Evolutionary conservation across 1,284 basidiomycete genomes (phyloP).

Genomic region (Leccinum olivaceoglutinosum): DNA sequence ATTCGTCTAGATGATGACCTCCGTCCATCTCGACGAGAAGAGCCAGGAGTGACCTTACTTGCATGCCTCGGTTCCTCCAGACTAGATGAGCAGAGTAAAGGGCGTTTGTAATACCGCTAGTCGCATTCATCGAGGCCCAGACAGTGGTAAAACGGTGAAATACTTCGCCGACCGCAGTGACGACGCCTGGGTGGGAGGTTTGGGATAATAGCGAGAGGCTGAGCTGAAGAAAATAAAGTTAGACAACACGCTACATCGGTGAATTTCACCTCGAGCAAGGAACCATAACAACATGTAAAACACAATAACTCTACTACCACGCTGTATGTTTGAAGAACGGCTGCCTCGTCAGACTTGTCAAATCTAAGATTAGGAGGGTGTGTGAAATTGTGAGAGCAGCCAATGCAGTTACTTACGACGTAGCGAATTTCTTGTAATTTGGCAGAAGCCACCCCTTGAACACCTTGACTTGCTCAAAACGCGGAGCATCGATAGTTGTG

Average conservation of each 20-base stretch:
- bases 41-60: constrained; percentile 55
- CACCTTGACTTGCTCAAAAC: constrained; percentile 66
- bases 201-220: constrained; percentile 52
- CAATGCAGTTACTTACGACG: constrained; percentile 27
- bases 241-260: not conserved
- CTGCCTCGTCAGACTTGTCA: constrained; percentile 23
- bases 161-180: constrained; percentile 59
- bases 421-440: constrained; percentile 47
- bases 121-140: constrained; percentile 73
- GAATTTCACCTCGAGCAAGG: constrained; percentile 56
- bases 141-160: constrained; percentile 62
- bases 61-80: constrained; percentile 59
- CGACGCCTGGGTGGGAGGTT: constrained; percentile 43
- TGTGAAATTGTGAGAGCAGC: not conserved
- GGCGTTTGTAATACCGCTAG: constrained; percentile 46
- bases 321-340: constrained; percentile 49
- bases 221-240: constrained; percentile 39
- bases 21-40: constrained; percentile 62
- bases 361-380: constrained; percentile 15
- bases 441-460: constrained; percentile 69
- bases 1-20: constrained; percentile 45
- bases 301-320: constrained; percentile 56
- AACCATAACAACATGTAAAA: constrained; percentile 56
- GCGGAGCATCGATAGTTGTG: constrained; percentile 45
- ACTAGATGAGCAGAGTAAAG: constrained; percentile 58